Percentiles rank a stretch among this genome's conserved stretches.
phyloP scores from a whole-genome alignment of 305 asterid genomes.

The Withania somnifera region DNA sequence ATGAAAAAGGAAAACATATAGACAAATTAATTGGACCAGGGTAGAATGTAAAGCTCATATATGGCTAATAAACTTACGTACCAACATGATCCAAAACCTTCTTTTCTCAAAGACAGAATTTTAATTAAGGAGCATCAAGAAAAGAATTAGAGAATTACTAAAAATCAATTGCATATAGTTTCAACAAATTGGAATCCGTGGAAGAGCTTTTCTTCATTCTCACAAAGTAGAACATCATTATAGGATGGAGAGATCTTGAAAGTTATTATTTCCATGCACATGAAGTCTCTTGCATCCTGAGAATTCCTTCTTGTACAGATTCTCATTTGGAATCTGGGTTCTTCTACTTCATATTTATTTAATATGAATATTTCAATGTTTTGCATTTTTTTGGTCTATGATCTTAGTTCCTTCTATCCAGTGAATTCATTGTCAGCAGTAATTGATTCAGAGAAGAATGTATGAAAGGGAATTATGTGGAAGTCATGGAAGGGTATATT shows the following conservation, averaged over 20 bases:
- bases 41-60: background rate
- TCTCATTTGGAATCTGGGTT: no score
- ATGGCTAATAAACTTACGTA: background rate
- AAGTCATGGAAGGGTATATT: background rate
- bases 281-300: background rate
- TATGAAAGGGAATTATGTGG: background rate
- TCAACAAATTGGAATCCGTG: background rate
- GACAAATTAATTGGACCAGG: background rate
- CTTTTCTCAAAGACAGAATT: background rate
- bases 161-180: background rate
- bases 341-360: no score
- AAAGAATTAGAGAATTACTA: background rate
- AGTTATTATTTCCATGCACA: background rate
- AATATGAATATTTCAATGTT: no score
- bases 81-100: background rate
- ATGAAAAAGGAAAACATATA: background rate
- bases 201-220: background rate
- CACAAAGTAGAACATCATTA: background rate
- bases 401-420: background rate
- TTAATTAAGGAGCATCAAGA: background rate
- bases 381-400: background rate
- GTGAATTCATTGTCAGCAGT: background rate
- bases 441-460: background rate
- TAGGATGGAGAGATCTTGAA: background rate
- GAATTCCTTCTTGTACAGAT: background rate